Evolutionary conservation across 495 filamentous ascomycete genomes (phyloP).

Genomic region (Neurospora tetraspora): DNA sequence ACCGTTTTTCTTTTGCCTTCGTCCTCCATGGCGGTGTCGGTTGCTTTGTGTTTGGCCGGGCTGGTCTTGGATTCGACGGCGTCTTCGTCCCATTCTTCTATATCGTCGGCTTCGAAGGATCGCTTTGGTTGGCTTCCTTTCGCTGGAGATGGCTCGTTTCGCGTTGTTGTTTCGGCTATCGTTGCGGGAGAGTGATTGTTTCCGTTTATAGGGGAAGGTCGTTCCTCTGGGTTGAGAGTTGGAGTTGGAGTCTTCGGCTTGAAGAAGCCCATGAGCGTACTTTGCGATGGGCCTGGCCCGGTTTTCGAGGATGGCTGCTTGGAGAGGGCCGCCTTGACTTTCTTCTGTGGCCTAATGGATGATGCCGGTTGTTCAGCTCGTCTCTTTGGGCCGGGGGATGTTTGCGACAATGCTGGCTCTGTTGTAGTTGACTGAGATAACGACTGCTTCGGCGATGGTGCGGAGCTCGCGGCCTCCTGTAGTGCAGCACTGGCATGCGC

Average conservation of each 20-base stretch:
- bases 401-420: conserved; percentile 12
- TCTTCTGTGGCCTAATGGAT: conserved; percentile 28
- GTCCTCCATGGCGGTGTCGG: conserved; percentile 1
- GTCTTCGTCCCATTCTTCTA: not conserved
- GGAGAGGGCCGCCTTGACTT: conserved; percentile 20
- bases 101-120: not conserved
- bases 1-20: conserved; percentile 23
- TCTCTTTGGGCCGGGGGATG: conserved; percentile 22
- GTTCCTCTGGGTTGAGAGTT: conserved; percentile 9
- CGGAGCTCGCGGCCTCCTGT: not conserved
- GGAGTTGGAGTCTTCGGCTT: conserved; percentile 40
- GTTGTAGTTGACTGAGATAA: conserved; percentile 2
- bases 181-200: not conserved
- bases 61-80: not conserved
- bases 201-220: not conserved
- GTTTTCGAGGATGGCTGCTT: conserved; percentile 29
- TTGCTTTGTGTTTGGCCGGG: not conserved
- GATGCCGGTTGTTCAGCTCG: conserved; percentile 15
- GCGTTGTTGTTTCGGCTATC: not conserved
- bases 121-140: not conserved
- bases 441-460: not conserved
- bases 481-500: not conserved
- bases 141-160: not conserved
- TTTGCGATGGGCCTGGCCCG: conserved; percentile 46
- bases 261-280: conserved; percentile 78